Base-by-base conservation (phyloP, 805 yeast genomes). In the Metschnikowia dekortorum region DNA sequence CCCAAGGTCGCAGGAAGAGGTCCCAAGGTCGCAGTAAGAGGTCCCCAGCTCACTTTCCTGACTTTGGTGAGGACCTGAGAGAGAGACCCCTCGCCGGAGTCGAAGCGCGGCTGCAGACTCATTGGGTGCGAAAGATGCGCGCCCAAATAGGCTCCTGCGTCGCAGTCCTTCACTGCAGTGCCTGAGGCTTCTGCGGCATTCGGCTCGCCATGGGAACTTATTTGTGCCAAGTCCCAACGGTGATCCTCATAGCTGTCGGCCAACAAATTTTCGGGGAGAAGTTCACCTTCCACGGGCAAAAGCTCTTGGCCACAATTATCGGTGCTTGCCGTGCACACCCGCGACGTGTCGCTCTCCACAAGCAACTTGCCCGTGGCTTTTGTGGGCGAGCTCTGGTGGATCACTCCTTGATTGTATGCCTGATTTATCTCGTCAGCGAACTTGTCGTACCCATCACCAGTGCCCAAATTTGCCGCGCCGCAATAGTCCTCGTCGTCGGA, bases 41-140 rank as follows among this genome's bases (percentile, higher is more conserved):
- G 31, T 11, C 31, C 41, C 6, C 31, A 39, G 22, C 18, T 16
- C 9, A 13, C 31, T 13, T 22, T n/a, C 28, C 31, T n/a, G 41
- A 26, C 31, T 39, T n/a, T 26, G 13, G 34, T 14, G 43, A 6
- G n/a, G 26, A 30, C 32, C 33, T 14, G 32, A 10, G 43, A 39
- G 45, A 42, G 28, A 26, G 22, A n/a, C 26, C 8, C 11, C 13
- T 42, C 38, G 33, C 31, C 31, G 38, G 22, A 16, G 8, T 32
- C 38, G 38, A 31, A 32, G 45, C 6, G 45, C 11, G 43, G 34
- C 38, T 42, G 45, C 45, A 33, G 22, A 33, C n/a, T 9, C 30
- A 22, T 11, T 42, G 45, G 45, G 38, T 42, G 45, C 45, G 34
- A 42, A 42, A 13, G 22, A 30, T 22, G 45, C 37, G 38, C 45